Conservation (phyloP, 257 asterid genomes). For the Handroanthus guayacan region DNA sequence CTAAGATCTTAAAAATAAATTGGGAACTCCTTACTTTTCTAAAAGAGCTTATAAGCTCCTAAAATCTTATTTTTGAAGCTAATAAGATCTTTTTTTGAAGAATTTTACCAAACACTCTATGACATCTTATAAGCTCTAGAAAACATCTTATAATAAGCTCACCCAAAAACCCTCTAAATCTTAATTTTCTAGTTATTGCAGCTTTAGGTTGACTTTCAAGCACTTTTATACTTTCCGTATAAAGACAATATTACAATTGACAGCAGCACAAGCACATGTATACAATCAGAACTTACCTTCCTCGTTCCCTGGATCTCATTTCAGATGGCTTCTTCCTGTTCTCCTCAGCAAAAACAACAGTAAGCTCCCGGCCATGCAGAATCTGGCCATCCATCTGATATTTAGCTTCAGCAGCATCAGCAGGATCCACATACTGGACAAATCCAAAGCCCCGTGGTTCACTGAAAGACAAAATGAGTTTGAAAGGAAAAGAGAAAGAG, state of each 20-base stretch:
- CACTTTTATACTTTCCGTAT: too few species aligned
- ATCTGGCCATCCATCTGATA: conserved; percentile 80
- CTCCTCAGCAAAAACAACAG: conserved; percentile 89
- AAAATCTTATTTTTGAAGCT: too few species aligned
- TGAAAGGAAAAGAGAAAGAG: conserved; percentile 4
- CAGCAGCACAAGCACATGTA: neutral
- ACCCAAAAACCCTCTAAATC: too few species aligned
- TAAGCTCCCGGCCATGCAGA: conserved; percentile 72
- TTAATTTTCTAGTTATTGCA: neutral
- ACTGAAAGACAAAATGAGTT: conserved; percentile 41
- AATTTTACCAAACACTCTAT: too few species aligned
- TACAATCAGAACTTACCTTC: conserved; percentile 45
- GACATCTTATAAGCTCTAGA: too few species aligned
- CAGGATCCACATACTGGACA: conserved; percentile 79
- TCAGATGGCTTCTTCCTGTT: conserved; percentile 75
- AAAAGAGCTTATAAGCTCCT: too few species aligned
- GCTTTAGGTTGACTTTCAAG: too few species aligned
- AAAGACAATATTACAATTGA: too few species aligned
- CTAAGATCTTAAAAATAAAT: too few species aligned
- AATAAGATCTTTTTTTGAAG: too few species aligned
- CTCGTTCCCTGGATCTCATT: conserved; percentile 72
- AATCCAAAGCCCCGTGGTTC: conserved; percentile 85
- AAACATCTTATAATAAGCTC: too few species aligned
- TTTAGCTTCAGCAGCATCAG: conserved; percentile 79
- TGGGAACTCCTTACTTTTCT: too few species aligned